Evolutionary conservation across 169 alveolate genomes (phyloP).

Genomic region (Plasmodium sp.): DNA sequence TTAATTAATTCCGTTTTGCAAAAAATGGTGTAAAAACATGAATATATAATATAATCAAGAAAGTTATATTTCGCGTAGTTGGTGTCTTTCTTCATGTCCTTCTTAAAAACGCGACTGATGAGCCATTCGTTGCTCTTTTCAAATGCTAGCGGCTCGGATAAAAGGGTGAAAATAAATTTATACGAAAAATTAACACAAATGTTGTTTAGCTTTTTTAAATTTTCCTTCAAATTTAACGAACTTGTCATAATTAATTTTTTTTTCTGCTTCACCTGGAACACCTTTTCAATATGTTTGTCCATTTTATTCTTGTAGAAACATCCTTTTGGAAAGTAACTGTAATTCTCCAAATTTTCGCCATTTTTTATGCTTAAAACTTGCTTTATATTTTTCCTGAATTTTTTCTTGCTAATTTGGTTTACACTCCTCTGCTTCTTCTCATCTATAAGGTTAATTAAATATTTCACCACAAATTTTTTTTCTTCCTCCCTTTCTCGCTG

Average conservation of each 20-base stretch:
- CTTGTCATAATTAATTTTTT: conserved; percentile 13
- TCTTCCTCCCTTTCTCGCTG: background rate
- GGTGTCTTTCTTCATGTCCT: conserved; percentile 28
- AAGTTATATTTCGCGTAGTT: conserved; percentile 42
- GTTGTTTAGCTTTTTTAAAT: conserved; percentile 30
- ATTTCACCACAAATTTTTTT: conserved; percentile 30
- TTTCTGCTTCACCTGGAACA: conserved; percentile 25
- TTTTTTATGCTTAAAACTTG: conserved; percentile 22
- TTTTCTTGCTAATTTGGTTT: conserved; percentile 7
- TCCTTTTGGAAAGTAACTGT: conserved; percentile 19
- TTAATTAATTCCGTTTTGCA: conserved; percentile 44
- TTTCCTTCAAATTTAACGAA: conserved; percentile 39
- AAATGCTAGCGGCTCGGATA: conserved; percentile 20
- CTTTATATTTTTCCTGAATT: conserved; percentile 22
- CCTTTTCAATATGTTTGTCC: conserved; percentile 50
- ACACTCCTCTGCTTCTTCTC: conserved; percentile 8
- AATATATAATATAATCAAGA: conserved; percentile 54
- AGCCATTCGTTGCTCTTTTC: conserved; percentile 17
- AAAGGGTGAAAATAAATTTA: conserved; percentile 42
- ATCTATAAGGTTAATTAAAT: conserved; percentile 44
- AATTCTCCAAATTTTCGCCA: conserved; percentile 13
- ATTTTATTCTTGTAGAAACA: conserved; percentile 42
- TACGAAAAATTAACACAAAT: conserved; percentile 7
- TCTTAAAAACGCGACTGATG: conserved; percentile 23
- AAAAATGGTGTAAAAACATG: conserved; percentile 52